Evolutionary conservation across 306 rosid species (phyloP), one percentile per base, ranked within the genome.

Genomic region (Lathyrus oleraceus): DNA sequence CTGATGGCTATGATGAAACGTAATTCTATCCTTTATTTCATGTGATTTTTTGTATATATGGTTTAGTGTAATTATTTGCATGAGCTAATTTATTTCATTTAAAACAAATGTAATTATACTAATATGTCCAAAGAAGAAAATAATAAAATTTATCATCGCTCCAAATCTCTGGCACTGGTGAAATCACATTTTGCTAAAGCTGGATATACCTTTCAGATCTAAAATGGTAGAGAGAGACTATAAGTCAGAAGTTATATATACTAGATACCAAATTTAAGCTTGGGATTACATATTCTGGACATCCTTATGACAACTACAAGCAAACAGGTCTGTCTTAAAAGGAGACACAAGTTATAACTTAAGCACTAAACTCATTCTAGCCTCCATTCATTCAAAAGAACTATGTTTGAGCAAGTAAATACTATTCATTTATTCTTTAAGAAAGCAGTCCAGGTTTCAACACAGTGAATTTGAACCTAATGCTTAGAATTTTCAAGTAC

Each of bases 81-180:
- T 70, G 72, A 44, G 35, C 81, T 85, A 61, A 65, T 56, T 32
- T 63, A n/a, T 58, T 49, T 59, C 25, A 54, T 67, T 27, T 78
- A 49, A 47, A 25, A 28, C 56, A 17, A 36, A 61, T 69, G 70
- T 42, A 90, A 96, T 36, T 94, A 91, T 79, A 97, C 97, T 7
- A 92, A 94, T 78, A 90, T 94, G 99, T 74, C 87, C 16, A 94
- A 90, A 84, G 97, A 88, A 78, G 99, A 88, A 72, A 94, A 94
- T 85, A 94, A 90, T 84, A 87, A 81, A 79, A 91, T 94, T 51
- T 91, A 92, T 38, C 97, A 94, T 77, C 96, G 95, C 47, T 88
- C 0, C 54, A 88, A 76, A 73, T 88, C 99, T 69, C 97, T 94
- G 69, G 87, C 78, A 5, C 76, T 83, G 75, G 95, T 94, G 71